A percentile compares a stretch with the other conserved stretches of the same genome.
These are phyloP conservation scores for Boechera retrofracta DNA, from an alignment of 345 rosid genomes.

Conservation along the genomic window DNA sequence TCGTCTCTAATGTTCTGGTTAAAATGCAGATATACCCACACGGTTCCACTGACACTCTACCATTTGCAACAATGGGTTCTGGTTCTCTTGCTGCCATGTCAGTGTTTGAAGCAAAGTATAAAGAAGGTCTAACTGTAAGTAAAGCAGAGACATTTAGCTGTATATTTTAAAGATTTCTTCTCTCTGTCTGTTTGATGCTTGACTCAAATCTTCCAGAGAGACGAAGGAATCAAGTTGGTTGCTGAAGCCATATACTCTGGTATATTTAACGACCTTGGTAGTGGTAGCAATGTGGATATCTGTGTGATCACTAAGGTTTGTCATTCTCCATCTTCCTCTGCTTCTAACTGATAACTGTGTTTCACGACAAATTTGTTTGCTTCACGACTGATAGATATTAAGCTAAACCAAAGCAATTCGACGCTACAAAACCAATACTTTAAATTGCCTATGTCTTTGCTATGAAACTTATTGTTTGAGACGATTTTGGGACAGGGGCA, in stretches of 20 bases:
- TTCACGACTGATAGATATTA: neutral
- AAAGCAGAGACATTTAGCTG: conserved; percentile 1
- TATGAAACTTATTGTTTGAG: conserved; percentile 16
- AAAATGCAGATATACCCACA: conserved; percentile 76
- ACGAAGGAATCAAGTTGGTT: conserved; percentile 75
- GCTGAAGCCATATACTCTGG: conserved; percentile 80
- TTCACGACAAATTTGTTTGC: conserved; percentile 10
- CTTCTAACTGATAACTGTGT: neutral
- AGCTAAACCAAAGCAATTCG: neutral
- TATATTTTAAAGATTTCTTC: neutral
- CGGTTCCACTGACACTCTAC: conserved; percentile 85
- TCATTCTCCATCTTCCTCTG: conserved; percentile 7
- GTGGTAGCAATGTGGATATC: conserved; percentile 93
- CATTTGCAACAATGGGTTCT: conserved; percentile 92
- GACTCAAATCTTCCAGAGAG: conserved; percentile 54
- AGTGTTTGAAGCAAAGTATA: conserved; percentile 77
- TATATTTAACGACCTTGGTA: conserved; percentile 79
- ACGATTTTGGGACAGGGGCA: conserved; percentile 56
- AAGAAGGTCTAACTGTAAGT: conserved; percentile 83
- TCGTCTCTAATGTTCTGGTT: neutral
- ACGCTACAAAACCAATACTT: neutral
- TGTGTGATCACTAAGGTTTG: conserved; percentile 84
- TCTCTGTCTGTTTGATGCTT: neutral
- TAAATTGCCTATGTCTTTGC: neutral
- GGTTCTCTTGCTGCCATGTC: conserved; percentile 94